Percentiles rank a stretch among this genome's conserved stretches.
Evolutionary conservation across 768 basidiomycete species (phyloP).

Genomic region (Megacollybia marginata): DNA sequence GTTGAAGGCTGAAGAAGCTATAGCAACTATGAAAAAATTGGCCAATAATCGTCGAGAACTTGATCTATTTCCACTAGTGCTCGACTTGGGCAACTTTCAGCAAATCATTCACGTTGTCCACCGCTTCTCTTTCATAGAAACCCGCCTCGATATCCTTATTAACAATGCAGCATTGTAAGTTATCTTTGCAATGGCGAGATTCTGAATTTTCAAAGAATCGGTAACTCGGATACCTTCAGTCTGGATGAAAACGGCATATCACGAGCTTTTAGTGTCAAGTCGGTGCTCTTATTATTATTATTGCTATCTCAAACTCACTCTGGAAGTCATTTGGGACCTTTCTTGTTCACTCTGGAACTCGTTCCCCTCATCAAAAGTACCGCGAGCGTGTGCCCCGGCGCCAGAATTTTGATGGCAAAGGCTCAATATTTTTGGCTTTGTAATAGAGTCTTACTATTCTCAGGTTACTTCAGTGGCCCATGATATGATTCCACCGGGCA

Average conservation of each 20-base stretch:
- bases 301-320: neutral
- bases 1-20: neutral
- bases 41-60: neutral
- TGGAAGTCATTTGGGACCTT: constrained; percentile 1
- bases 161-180: neutral
- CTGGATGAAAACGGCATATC: neutral
- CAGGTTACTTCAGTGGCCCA: neutral
- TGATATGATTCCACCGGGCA: neutral
- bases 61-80: neutral
- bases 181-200: neutral
- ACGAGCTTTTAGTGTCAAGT: neutral
- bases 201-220: neutral
- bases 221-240: neutral
- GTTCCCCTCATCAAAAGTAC: constrained; percentile 1
- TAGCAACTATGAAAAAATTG: neutral
- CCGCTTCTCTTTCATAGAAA: neutral
- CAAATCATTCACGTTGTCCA: neutral
- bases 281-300: neutral
- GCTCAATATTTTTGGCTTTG: neutral
- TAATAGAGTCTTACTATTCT: neutral
- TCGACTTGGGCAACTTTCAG: neutral
- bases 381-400: neutral
- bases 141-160: neutral
- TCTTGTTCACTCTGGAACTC: constrained; percentile 1
- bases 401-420: constrained; percentile 8